phyloP scores from a whole-genome alignment of 352 stramenopile genomes.

The Pythium dissimile region DNA sequence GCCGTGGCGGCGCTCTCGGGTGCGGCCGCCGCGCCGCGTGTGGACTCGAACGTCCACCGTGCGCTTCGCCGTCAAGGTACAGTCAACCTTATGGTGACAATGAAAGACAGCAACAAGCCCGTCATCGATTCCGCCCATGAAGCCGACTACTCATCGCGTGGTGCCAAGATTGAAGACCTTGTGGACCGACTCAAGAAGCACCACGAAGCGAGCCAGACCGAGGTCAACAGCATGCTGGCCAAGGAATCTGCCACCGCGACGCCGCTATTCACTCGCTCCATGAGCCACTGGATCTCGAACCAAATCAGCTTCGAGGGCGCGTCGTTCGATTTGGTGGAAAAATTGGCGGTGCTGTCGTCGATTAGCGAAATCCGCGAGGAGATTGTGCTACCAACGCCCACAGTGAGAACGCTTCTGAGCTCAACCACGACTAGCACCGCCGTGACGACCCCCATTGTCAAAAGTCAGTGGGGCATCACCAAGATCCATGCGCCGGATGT shows the following conservation, averaged over 20 bases:
- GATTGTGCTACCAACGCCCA: not conserved
- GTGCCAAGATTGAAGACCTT: slow-evolving; percentile 19
- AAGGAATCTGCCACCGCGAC: not conserved
- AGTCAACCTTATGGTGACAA: slow-evolving; percentile 14
- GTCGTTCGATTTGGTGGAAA: slow-evolving; percentile 10
- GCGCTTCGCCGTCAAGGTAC: not conserved
- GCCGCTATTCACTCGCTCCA: not conserved
- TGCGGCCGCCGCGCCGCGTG: not conserved
- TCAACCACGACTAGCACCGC: not conserved
- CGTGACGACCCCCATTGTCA: not conserved
- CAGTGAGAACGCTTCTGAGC: not conserved
- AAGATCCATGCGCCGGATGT: slow-evolving; percentile 14
- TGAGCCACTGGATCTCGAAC: slow-evolving; percentile 16
- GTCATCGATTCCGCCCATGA: not conserved
- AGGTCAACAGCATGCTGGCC: slow-evolving; percentile 2
- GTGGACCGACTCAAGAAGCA: slow-evolving; percentile 10
- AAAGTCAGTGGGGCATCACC: slow-evolving; percentile 17
- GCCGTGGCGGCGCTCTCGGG: not conserved
- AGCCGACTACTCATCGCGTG: slow-evolving; percentile 1
- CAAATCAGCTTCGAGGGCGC: slow-evolving; percentile 11
- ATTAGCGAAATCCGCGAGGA: slow-evolving; percentile 9
- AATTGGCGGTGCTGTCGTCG: slow-evolving; percentile 9
- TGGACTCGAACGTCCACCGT: slow-evolving; percentile 11
- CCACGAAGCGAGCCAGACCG: slow-evolving; percentile 4
- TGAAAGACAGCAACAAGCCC: slow-evolving; percentile 1